A percentile compares a stretch with the other conserved stretches of the same genome.
Evolutionary conservation across 139 green algal genomes (phyloP).

Genomic region (Tetradesmus obliquus): DNA sequence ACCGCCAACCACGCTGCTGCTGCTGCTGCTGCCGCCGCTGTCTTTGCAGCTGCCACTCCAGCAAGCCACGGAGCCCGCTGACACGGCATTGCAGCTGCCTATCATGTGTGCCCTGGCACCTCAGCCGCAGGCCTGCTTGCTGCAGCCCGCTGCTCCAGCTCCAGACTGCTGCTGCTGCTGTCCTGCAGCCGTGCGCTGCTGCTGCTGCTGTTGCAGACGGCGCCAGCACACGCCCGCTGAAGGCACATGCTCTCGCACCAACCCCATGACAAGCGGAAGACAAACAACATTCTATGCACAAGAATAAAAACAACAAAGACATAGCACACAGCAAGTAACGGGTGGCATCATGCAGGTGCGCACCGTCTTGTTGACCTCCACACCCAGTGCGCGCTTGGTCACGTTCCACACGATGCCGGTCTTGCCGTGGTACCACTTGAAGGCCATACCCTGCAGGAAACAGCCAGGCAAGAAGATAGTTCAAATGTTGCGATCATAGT

Average conservation of each 20-base stretch:
- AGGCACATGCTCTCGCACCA: no score
- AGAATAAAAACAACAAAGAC: neutral
- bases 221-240: no score
- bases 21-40: neutral
- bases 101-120: neutral
- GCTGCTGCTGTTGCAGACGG: neutral
- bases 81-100: neutral
- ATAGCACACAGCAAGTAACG: neutral
- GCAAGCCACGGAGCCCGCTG: neutral
- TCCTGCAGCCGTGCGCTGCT: neutral
- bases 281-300: neutral
- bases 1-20: neutral
- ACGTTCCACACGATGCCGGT: conserved; percentile 98
- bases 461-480: neutral
- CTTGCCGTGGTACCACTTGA: conserved; percentile 99
- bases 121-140: neutral
- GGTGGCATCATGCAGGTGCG: neutral
- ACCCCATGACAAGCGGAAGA: neutral
- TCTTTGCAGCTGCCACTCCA: neutral
- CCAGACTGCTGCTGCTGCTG: neutral
- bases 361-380: conserved; percentile 98
- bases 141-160: neutral
- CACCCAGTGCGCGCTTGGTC: conserved; percentile 96
- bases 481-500: conserved; percentile 9
- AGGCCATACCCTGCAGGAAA: conserved; percentile 93